Evolutionary conservation across 1,139 yeast genomes (phyloP).

Genomic region (Yamadazyma siamensis): DNA sequence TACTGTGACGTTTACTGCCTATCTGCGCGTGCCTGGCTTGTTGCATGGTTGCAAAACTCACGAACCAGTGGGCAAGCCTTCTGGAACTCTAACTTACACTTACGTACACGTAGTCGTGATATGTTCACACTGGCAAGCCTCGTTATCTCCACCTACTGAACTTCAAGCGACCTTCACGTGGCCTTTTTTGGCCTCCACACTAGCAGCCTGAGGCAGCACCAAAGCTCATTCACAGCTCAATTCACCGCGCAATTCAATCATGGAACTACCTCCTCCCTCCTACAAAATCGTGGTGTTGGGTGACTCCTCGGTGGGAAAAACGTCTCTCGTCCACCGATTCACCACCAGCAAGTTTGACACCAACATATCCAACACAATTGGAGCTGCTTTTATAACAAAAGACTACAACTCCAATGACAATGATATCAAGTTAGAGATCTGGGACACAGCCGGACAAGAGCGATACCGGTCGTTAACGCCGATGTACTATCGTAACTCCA

Average conservation of each 20-base stretch:
- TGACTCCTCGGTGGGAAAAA: slow-evolving; percentile 47
- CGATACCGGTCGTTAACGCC: slow-evolving; percentile 47
- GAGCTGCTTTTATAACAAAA: slow-evolving; percentile 48
- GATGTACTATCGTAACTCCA: slow-evolving; percentile 48
- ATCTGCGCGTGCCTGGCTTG: too few relatives aligned
- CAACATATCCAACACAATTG: slow-evolving; percentile 44
- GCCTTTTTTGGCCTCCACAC: too few relatives aligned
- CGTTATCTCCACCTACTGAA: too few relatives aligned
- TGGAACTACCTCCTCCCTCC: slow-evolving; percentile 9
- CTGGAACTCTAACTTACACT: too few relatives aligned
- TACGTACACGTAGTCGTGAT: too few relatives aligned
- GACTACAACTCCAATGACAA: slow-evolving; percentile 19
- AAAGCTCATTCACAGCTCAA: background rate
- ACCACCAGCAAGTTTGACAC: slow-evolving; percentile 34
- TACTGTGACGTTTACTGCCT: too few relatives aligned
- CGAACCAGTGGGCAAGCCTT: too few relatives aligned
- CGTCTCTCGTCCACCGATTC: slow-evolving; percentile 44
- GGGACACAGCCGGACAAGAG: slow-evolving; percentile 57
- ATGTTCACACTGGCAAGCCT: too few relatives aligned
- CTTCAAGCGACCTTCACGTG: too few relatives aligned
- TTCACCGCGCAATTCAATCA: background rate
- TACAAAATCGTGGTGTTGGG: slow-evolving; percentile 44
- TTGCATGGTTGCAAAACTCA: too few relatives aligned
- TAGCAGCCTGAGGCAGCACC: background rate
- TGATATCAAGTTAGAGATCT: slow-evolving; percentile 38